Conservation (phyloP, 257 asterid genomes). For the Solanum pennellii region DNA sequence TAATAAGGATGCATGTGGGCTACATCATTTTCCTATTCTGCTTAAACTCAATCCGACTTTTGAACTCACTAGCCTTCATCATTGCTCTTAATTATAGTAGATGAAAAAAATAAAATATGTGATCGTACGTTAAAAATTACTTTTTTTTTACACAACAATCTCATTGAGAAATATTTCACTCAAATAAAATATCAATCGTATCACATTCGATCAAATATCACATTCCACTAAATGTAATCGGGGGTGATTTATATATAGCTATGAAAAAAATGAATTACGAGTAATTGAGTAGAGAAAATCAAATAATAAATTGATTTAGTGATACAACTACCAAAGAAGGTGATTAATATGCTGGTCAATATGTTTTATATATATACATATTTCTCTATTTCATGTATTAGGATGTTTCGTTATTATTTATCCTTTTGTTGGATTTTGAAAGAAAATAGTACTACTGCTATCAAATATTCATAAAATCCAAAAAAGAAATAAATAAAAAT, state of each 20-base stretch:
- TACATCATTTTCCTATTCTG: neutral
- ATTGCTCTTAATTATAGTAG: neutral
- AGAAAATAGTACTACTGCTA: neutral
- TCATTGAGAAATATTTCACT: neutral
- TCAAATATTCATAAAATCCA: neutral
- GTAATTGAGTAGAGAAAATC: neutral
- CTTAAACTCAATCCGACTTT: neutral
- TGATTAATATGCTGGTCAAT: neutral
- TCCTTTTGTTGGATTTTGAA: neutral
- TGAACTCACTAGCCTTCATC: neutral
- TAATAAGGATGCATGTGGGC: constrained; percentile 6
- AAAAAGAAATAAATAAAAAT: neutral
- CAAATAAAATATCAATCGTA: neutral
- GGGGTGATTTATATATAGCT: neutral
- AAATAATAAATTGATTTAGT: neutral
- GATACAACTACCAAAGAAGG: neutral
- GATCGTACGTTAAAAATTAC: neutral
- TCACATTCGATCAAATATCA: neutral
- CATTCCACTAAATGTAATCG: neutral
- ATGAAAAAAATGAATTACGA: neutral
- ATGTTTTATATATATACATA: too few relatives aligned
- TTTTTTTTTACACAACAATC: neutral
- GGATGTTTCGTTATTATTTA: neutral
- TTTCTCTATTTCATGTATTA: neutral
- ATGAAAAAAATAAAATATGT: neutral